These are phyloP conservation scores for Kodamaea fukazawae DNA, from an alignment of 805 yeast genomes.

Conservation along the genomic window DNA sequence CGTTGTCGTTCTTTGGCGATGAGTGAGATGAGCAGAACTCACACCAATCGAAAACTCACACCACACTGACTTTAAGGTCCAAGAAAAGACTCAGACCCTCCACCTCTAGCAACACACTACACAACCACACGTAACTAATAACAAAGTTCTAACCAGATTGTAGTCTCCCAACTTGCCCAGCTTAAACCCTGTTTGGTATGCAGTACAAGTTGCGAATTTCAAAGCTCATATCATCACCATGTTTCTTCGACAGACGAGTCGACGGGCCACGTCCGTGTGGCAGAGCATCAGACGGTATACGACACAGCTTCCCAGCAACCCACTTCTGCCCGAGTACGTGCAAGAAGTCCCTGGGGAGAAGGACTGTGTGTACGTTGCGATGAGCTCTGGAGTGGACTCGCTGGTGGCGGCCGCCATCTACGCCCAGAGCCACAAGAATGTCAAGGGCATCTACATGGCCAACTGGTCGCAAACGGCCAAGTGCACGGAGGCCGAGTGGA, in stretches of 20 bases:
- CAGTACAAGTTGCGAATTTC: no score
- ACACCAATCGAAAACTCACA: no score
- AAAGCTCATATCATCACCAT: not conserved
- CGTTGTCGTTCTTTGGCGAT: no score
- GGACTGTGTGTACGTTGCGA: slow-evolving; percentile 76
- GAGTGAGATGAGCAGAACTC: no score
- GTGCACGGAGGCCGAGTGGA: slow-evolving; percentile 89
- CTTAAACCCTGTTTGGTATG: no score
- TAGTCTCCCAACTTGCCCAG: no score
- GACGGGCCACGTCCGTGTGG: not conserved
- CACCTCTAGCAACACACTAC: no score
- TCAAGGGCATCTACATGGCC: slow-evolving; percentile 86
- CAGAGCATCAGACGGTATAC: not conserved
- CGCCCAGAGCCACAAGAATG: slow-evolving; percentile 54
- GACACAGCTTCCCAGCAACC: slow-evolving; percentile 5
- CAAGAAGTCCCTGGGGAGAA: slow-evolving; percentile 47
- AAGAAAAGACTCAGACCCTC: no score
- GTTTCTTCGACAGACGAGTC: not conserved
- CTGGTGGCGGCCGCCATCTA: slow-evolving; percentile 78
- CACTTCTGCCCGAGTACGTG: slow-evolving; percentile 13
- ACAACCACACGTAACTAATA: no score
- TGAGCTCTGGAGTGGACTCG: slow-evolving; percentile 97
- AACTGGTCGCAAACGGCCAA: slow-evolving; percentile 74
- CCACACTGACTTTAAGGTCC: no score
- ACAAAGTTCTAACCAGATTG: no score